These are phyloP conservation scores for Hypoxylon cercidicola DNA, from an alignment of 495 filamentous ascomycete genomes.

Conservation along the genomic window DNA sequence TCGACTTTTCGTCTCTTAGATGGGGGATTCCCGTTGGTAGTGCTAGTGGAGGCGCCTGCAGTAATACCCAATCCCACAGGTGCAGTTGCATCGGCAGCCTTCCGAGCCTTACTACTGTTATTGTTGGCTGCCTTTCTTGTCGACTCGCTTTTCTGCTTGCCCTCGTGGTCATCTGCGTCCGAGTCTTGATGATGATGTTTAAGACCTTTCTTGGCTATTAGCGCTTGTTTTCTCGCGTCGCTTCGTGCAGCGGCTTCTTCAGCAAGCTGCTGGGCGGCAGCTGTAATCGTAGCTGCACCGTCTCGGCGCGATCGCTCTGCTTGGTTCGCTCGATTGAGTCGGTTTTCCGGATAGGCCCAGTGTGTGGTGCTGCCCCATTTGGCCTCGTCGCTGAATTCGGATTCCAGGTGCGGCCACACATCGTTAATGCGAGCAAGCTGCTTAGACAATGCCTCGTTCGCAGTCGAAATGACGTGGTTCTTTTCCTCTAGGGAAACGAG, in stretches of 20 bases:
- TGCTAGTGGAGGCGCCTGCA: conserved; percentile 50
- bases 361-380: conserved; percentile 90
- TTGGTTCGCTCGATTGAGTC: conserved; percentile 68
- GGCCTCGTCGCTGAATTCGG: conserved; percentile 93
- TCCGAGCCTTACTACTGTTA: conserved; percentile 69
- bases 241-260: conserved; percentile 82
- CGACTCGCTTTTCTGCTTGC: conserved; percentile 54
- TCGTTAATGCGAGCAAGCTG: conserved; percentile 85
- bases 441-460: conserved; percentile 86
- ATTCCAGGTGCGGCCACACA: conserved; percentile 82
- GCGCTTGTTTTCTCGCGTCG: conserved; percentile 81
- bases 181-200: conserved; percentile 75
- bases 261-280: conserved; percentile 74
- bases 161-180: conserved; percentile 76
- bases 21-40: conserved; percentile 58
- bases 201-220: conserved; percentile 74
- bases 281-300: conserved; percentile 73
- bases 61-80: conserved; percentile 66
- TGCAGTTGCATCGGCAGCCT: conserved; percentile 61
- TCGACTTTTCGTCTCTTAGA: conserved; percentile 86
- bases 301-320: conserved; percentile 81
- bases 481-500: conserved; percentile 93
- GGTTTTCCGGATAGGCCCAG: conserved; percentile 95
- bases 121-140: conserved; percentile 65
- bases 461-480: conserved; percentile 91